phyloP scores from a whole-genome alignment of 2,329 filamentous ascomycete genomes.

The Lithohypha guttulata region DNA sequence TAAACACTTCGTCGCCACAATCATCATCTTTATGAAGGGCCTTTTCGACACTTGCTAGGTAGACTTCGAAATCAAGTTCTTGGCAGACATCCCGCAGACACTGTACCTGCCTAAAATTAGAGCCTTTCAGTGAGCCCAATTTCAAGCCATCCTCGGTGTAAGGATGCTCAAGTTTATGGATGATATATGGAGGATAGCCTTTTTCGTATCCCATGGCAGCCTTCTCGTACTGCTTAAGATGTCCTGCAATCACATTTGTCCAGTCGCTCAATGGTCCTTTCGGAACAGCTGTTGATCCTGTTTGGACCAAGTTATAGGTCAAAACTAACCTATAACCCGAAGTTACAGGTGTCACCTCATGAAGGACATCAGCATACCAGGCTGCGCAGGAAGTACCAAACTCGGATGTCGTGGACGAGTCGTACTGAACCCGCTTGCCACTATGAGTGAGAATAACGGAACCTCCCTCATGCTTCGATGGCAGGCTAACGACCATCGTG shows the following conservation, averaged over 20 bases:
- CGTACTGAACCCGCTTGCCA: constrained; percentile 25
- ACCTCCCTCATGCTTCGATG: constrained; percentile 40
- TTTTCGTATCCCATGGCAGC: not conserved
- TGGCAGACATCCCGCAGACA: constrained; percentile 17
- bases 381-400: constrained; percentile 22
- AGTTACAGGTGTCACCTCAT: constrained; percentile 40
- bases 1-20: not conserved
- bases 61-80: constrained; percentile 18
- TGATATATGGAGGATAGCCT: constrained; percentile 14
- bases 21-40: constrained; percentile 14
- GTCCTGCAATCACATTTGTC: not conserved
- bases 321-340: constrained; percentile 42
- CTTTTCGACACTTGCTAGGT: constrained; percentile 22
- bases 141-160: constrained; percentile 22
- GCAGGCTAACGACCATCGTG: constrained; percentile 40
- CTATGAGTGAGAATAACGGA: constrained; percentile 34
- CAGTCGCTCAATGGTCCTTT: not conserved
- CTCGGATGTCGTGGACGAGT: constrained; percentile 24
- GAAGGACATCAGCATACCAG: constrained; percentile 44
- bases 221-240: not conserved
- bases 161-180: constrained; percentile 21
- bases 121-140: constrained; percentile 19
- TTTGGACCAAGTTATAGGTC: constrained; percentile 43
- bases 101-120: constrained; percentile 15
- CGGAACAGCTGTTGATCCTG: not conserved